Percentiles rank a stretch among this genome's conserved stretches.
Evolutionary conservation across 2,329 filamentous ascomycete genomes (phyloP).

Genomic region (Ceratocystis huliohia): DNA sequence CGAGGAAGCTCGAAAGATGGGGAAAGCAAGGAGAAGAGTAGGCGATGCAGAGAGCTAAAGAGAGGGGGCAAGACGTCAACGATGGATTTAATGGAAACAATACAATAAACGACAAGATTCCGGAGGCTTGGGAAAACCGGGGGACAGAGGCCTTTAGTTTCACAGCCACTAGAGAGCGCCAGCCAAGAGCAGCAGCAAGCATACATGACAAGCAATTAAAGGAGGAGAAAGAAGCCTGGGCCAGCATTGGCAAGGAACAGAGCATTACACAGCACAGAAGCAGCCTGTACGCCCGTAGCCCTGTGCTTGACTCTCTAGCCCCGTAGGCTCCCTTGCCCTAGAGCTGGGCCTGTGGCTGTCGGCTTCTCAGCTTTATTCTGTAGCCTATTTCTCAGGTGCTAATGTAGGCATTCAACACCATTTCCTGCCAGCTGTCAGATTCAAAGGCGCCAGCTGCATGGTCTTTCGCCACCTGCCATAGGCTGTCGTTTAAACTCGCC

Average conservation of each 20-base stretch:
- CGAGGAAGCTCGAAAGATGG: no score
- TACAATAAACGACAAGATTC: not conserved
- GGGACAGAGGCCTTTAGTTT: not conserved
- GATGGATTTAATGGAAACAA: not conserved
- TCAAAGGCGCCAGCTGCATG: not conserved
- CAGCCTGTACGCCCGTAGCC: not conserved
- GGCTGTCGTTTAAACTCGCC: not conserved
- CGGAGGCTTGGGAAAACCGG: slow-evolving; percentile 2
- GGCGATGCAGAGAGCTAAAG: not conserved
- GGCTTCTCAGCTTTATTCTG: no score
- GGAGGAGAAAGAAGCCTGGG: not conserved
- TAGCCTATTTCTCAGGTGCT: no score
- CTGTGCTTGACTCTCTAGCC: no score
- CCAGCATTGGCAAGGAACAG: not conserved
- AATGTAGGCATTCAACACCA: no score
- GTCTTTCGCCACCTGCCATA: not conserved
- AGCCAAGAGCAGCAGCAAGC: not conserved
- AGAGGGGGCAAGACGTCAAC: not conserved
- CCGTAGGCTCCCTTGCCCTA: no score
- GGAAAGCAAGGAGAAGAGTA: no score
- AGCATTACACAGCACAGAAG: not conserved
- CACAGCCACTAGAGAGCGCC: slow-evolving; percentile 2
- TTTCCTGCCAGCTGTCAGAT: not conserved
- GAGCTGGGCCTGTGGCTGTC: not conserved
- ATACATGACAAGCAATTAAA: not conserved